Percentiles rank a stretch among this genome's conserved stretches.
Evolutionary conservation across 139 green algal genomes (phyloP).

Genomic region (Chara braunii): DNA sequence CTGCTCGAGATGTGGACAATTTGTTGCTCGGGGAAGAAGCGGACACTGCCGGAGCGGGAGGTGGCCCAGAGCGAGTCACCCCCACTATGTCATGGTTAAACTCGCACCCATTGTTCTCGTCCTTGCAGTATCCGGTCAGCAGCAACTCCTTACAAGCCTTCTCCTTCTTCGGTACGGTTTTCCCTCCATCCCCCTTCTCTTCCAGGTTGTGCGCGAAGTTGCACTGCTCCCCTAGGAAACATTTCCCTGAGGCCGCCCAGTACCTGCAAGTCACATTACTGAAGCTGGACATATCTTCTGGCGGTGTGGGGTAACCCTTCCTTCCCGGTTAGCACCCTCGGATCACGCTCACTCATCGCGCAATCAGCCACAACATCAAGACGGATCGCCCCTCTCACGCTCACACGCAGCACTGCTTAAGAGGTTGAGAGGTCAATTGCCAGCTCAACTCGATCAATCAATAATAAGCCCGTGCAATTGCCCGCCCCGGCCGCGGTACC

Average conservation of each 20-base stretch:
- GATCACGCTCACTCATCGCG: no score
- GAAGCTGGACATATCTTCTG: neutral
- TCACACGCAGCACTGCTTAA: slow-evolving; percentile 10
- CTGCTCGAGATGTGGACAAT: no score
- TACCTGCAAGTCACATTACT: slow-evolving; percentile 20
- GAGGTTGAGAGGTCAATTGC: neutral
- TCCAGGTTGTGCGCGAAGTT: slow-evolving; percentile 23
- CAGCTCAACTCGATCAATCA: no score
- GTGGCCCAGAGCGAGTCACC: no score
- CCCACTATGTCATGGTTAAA: slow-evolving; percentile 24
- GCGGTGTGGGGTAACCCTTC: no score
- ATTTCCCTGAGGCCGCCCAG: slow-evolving; percentile 22
- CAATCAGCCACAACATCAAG: slow-evolving; percentile 17
- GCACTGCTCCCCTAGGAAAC: slow-evolving; percentile 27
- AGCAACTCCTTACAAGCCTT: slow-evolving; percentile 14
- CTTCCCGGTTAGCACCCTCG: no score
- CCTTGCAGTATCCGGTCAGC: slow-evolving; percentile 18
- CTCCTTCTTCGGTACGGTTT: slow-evolving; percentile 26
- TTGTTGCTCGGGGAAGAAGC: no score
- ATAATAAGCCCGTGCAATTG: no score
- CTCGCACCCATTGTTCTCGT: slow-evolving; percentile 15
- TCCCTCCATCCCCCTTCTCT: slow-evolving; percentile 2
- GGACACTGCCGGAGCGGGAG: no score
- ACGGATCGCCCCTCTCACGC: neutral
- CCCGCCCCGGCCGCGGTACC: no score